Percentiles rank a stretch among this genome's conserved stretches.
phyloP scores from a whole-genome alignment of 2,329 filamentous ascomycete genomes.

The Cladosporium sp. region DNA sequence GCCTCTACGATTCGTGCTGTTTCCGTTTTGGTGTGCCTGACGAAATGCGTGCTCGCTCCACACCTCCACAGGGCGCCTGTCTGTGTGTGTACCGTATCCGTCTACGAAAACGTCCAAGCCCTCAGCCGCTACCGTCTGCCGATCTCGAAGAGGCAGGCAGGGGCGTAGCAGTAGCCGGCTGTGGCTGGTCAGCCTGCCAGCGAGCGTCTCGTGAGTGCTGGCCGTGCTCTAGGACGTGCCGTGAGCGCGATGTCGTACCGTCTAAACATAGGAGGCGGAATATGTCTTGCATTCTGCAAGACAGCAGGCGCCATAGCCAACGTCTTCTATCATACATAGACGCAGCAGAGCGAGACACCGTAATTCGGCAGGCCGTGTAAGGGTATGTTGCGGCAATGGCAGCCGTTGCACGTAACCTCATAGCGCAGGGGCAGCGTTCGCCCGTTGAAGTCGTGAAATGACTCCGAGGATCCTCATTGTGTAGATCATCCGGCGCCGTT shows the following conservation, averaged over 20 bases:
- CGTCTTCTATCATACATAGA: conserved; percentile 11
- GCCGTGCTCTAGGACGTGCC: no score
- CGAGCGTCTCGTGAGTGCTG: not conserved
- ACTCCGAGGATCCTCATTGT: conserved; percentile 35
- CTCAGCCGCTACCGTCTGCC: conserved; percentile 12
- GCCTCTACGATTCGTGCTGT: conserved; percentile 8
- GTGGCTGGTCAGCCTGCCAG: conserved; percentile 4
- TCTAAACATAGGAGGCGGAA: conserved; percentile 4
- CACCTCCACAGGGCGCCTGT: conserved; percentile 13
- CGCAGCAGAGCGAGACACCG: conserved; percentile 11
- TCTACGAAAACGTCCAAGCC: not conserved
- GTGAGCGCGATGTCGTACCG: not conserved
- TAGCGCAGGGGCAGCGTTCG: conserved; percentile 20
- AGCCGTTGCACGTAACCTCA: conserved; percentile 10
- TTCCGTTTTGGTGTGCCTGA: conserved; percentile 15
- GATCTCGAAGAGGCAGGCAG: conserved; percentile 14
- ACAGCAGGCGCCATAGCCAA: conserved; percentile 18
- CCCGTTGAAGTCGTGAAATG: conserved; percentile 14
- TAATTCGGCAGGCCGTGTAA: conserved; percentile 1
- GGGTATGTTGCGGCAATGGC: conserved; percentile 1
- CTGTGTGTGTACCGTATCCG: conserved; percentile 10
- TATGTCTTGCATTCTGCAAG: conserved; percentile 21
- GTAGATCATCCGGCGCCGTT: conserved; percentile 36
- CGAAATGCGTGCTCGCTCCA: conserved; percentile 13
- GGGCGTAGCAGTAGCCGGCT: not conserved